A percentile compares a stretch with the other conserved stretches of the same genome.
phyloP scores from a whole-genome alignment of 1,284 basidiomycete species.

The Gymnopus androsaceus region DNA sequence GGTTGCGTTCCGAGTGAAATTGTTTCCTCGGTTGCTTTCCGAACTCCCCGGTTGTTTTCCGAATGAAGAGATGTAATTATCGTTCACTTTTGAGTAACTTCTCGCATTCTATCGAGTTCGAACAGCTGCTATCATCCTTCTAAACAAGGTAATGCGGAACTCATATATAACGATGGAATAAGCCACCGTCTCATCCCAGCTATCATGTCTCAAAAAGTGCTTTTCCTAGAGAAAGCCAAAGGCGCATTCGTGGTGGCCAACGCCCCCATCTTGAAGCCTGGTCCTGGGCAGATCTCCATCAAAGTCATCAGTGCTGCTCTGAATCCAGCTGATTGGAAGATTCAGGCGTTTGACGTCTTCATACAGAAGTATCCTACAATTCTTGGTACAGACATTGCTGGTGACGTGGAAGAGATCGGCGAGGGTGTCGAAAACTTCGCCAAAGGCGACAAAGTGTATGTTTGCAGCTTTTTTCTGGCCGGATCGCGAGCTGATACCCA shows the following conservation, averaged over 20 bases:
- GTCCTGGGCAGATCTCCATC: slow-evolving; percentile 44
- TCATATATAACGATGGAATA: too few species aligned
- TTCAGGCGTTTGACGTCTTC: slow-evolving; percentile 29
- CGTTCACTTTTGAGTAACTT: too few species aligned
- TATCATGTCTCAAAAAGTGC: slow-evolving; percentile 13
- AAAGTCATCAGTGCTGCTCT: slow-evolving; percentile 43
- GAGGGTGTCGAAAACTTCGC: slow-evolving; percentile 49
- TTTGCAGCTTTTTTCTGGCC: slow-evolving; percentile 20
- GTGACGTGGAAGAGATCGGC: slow-evolving; percentile 56
- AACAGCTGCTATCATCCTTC: too few species aligned
- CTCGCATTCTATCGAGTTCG: too few species aligned
- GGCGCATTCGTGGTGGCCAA: slow-evolving; percentile 8
- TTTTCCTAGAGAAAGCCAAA: slow-evolving; percentile 8
- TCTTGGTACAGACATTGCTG: slow-evolving; percentile 60
- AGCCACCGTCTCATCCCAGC: too few species aligned
- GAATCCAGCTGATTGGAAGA: slow-evolving; percentile 54
- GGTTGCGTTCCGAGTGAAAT: too few species aligned
- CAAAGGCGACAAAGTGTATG: slow-evolving; percentile 61
- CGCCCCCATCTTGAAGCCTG: slow-evolving; percentile 25
- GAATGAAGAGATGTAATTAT: too few species aligned
- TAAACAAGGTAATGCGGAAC: too few species aligned
- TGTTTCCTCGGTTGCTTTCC: too few species aligned
- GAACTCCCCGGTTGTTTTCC: too few species aligned
- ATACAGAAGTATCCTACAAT: slow-evolving; percentile 39
- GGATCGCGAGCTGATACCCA: neutral